Evolutionary conservation across 257 asterid species (phyloP), one percentile per base, ranked within the genome.

Genomic region (Ligustrum vulgare): DNA sequence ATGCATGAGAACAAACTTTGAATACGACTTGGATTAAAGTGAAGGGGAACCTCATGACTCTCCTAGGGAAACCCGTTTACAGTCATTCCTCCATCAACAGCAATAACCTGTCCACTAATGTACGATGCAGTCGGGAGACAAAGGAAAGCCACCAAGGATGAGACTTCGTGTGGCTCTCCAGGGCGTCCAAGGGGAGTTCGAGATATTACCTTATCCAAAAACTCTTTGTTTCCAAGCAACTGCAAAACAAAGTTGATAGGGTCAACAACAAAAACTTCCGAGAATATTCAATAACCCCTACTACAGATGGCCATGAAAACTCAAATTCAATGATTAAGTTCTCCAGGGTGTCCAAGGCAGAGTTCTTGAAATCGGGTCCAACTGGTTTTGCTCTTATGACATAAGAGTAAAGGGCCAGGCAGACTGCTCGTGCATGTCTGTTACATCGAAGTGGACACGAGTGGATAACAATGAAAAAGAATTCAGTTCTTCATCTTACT

Each of bases 101-200:
- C 83, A 10, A 93, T 72, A 41, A 91, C 78, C 88, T 93, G 96
- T 18, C 98, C 97, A 11, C 94, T 91, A 31, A 93, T 84, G 71
- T 93, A 93, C 1, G 97, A 89, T 70, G 98, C 97, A 60, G 91
- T 89, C 18, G 97, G 98, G 39, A 93, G 96, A 80, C 98, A 93
- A 8, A 93, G 89, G 85, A 84, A 93, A 64, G 98, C 96, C 13
- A 89, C 98, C 73, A 91, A 72, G 9, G 96, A 89, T 8, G 98
- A 91, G 10, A 91, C 98, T 80, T 93, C 98, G 71, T 83, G 70
- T 0, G 97, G 82, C 82, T 93, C 96, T 75, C 97, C 97, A 6
- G 85, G 84, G n/a, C 97, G 98, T 72, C 82, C 82, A 33, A 91
- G 84, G 43, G 98, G 98, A 23, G 97, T 91, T 80, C 94, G 84